Evolutionary conservation across 2,329 filamentous ascomycete species (phyloP).

Genomic region (Diaporthe destruens): DNA sequence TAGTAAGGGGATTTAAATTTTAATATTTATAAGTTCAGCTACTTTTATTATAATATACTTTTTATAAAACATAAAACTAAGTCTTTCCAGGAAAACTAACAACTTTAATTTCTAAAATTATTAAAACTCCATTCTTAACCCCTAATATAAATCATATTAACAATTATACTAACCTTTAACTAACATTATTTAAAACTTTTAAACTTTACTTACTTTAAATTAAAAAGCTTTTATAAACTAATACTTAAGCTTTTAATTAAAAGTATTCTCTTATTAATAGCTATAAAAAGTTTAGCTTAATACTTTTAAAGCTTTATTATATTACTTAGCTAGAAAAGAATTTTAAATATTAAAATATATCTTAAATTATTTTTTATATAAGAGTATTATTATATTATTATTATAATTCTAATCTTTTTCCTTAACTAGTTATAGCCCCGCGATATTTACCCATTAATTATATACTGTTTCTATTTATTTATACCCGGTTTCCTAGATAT

Average conservation of each 20-base stretch:
- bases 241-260: not conserved
- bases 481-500: not conserved
- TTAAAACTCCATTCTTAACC: not conserved
- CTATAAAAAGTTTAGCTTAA: not conserved
- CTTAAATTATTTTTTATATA: not conserved
- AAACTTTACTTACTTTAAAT: not conserved
- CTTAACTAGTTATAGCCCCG: not conserved
- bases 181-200: not conserved
- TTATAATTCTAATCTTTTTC: not conserved
- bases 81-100: not conserved
- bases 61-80: not conserved
- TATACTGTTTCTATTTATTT: not conserved
- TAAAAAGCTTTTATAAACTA: not conserved
- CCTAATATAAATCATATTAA: not conserved
- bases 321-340: not conserved
- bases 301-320: not conserved
- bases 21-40: not conserved
- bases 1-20: not conserved
- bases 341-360: not conserved
- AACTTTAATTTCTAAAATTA: not conserved
- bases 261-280: not conserved
- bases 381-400: not conserved
- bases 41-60: not conserved
- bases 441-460: not conserved
- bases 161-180: not conserved